Evolutionary conservation across 306 rosid genomes (phyloP).

Genomic region (Arachis stenosperma): DNA sequence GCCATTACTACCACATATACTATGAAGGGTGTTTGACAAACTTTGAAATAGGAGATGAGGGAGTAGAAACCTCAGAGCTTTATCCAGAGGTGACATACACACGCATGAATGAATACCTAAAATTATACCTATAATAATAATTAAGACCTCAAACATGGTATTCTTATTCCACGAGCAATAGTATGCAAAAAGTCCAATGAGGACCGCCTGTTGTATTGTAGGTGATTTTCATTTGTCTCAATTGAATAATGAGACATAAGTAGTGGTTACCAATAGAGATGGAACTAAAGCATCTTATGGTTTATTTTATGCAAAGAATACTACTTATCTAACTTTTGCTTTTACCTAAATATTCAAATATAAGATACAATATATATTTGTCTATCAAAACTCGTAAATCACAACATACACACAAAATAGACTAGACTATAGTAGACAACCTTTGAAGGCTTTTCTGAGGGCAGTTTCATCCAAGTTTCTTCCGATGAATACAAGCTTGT

Average conservation of each 20-base stretch:
- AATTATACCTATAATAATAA: no score
- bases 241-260: no score
- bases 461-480: constrained; percentile 81
- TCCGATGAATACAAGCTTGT: constrained; percentile 91
- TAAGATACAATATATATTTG: no score
- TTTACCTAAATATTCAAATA: no score
- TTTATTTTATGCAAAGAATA: no score
- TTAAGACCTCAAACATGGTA: no score
- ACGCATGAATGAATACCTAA: background rate
- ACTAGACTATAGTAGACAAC: constrained; percentile 66
- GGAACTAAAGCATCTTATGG: no score
- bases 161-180: background rate
- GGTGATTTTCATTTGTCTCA: no score
- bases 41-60: background rate
- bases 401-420: no score
- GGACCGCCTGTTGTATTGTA: background rate
- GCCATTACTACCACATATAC: background rate
- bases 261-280: no score
- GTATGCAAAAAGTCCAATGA: background rate
- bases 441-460: constrained; percentile 82
- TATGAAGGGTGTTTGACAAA: background rate
- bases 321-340: no score
- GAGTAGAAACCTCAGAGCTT: background rate
- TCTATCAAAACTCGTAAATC: no score
- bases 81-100: background rate